These are phyloP conservation scores for Tirmania nivea DNA, from an alignment of 495 filamentous ascomycete species.

Conservation along the genomic window DNA sequence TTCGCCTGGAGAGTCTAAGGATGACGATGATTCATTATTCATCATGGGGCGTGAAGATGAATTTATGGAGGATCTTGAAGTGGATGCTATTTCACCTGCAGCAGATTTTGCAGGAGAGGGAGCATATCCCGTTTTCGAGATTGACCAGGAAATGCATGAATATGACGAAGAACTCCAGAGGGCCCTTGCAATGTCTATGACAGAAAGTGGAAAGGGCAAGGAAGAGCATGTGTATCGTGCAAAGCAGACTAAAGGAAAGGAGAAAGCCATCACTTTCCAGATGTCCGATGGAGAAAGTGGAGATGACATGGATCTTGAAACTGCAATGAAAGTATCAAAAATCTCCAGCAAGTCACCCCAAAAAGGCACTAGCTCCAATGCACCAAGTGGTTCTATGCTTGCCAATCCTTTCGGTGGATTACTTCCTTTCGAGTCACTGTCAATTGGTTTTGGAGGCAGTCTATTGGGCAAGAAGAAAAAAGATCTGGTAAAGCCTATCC, in stretches of 20 bases:
- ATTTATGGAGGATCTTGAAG: conserved; percentile 25
- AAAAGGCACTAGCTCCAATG: too few relatives aligned
- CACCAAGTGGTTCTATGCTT: too few relatives aligned
- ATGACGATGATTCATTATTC: conserved; percentile 38
- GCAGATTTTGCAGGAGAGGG: conserved; percentile 10
- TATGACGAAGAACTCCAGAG: conserved; percentile 21
- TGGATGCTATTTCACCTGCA: conserved; percentile 12
- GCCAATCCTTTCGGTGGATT: conserved; percentile 47
- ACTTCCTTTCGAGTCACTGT: conserved; percentile 71
- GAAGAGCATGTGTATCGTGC: neutral
- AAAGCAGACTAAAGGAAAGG: neutral
- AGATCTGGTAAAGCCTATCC: conserved; percentile 6
- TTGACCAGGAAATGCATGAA: conserved; percentile 9
- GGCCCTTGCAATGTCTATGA: conserved; percentile 16
- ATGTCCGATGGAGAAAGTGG: neutral
- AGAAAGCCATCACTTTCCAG: neutral
- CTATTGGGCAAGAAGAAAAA: conserved; percentile 12
- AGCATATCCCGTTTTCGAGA: conserved; percentile 24
- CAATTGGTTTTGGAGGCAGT: conserved; percentile 32
- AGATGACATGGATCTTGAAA: neutral
- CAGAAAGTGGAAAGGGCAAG: neutral
- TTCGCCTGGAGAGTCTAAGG: neutral
- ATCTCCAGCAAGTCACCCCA: neutral
- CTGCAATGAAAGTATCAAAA: neutral
- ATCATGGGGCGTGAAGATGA: conserved; percentile 48